Percentiles rank a stretch among this genome's conserved stretches.
These are phyloP conservation scores for Phialophora macrospora DNA, from an alignment of 2,329 filamentous ascomycete species.

Conservation along the genomic window DNA sequence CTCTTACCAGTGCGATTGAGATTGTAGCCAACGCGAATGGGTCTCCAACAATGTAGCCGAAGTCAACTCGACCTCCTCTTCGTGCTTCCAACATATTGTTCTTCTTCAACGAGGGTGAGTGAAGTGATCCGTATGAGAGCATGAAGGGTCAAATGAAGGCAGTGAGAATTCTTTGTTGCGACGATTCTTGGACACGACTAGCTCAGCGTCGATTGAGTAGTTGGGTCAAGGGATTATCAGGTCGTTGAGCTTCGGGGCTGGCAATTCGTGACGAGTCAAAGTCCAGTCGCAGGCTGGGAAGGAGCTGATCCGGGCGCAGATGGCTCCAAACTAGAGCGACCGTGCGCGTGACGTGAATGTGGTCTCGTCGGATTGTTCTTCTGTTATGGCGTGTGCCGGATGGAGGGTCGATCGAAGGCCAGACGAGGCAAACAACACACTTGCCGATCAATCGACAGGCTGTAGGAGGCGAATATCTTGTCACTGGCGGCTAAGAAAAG, in stretches of 20 bases:
- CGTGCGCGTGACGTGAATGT: conserved; percentile 22
- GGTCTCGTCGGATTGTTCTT: conserved; percentile 5
- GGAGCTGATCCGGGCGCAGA: conserved; percentile 29
- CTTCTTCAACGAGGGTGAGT: conserved; percentile 75
- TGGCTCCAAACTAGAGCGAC: conserved; percentile 18
- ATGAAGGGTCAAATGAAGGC: conserved; percentile 54
- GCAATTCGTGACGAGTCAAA: conserved; percentile 13
- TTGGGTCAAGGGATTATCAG: conserved; percentile 16
- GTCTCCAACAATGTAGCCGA: conserved; percentile 92
- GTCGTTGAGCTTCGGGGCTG: neutral
- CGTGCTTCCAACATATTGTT: conserved; percentile 48
- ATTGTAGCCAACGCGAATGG: conserved; percentile 94
- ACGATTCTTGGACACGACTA: conserved; percentile 1
- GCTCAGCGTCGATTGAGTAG: conserved; percentile 10
- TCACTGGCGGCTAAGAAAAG: conserved; percentile 23
- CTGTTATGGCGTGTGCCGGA: conserved; percentile 18
- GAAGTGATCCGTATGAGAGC: conserved; percentile 74
- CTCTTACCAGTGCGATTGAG: conserved; percentile 84
- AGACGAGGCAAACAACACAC: conserved; percentile 24
- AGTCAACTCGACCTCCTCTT: conserved; percentile 59
- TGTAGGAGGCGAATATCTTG: conserved; percentile 21
- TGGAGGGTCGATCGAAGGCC: conserved; percentile 14
- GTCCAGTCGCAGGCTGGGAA: conserved; percentile 31
- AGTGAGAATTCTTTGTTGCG: conserved; percentile 11
- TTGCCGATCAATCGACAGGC: conserved; percentile 20